Evolutionary conservation across 139 green algal genomes (phyloP).

Genomic region (Chlamydomonas applanata): DNA sequence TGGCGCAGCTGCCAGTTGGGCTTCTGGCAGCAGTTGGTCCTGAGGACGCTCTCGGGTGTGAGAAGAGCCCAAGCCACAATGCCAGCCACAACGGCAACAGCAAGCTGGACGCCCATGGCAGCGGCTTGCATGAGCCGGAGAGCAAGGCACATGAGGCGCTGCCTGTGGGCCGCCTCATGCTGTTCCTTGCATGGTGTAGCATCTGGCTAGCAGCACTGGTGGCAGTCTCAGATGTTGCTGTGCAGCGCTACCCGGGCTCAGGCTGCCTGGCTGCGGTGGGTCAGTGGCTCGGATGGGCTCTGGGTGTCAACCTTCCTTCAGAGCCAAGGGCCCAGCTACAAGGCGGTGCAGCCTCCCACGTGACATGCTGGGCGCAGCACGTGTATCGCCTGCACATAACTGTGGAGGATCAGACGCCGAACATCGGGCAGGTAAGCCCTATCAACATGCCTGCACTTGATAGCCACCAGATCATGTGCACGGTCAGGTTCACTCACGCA

Average conservation of each 20-base stretch:
- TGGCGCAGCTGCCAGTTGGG: conserved; percentile 8
- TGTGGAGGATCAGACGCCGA: conserved; percentile 61
- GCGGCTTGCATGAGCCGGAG: not conserved
- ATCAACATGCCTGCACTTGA: no score
- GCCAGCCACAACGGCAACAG: not conserved
- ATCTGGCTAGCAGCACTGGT: not conserved
- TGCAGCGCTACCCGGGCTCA: not conserved
- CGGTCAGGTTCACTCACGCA: no score
- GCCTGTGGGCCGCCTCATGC: not conserved
- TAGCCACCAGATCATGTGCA: no score
- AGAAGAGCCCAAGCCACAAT: no score
- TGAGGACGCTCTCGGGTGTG: not conserved
- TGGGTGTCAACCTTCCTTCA: no score
- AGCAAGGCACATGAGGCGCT: not conserved
- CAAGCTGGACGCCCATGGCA: not conserved
- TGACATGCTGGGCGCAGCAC: conserved; percentile 27
- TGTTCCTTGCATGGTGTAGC: not conserved
- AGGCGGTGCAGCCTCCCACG: not conserved
- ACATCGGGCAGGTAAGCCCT: conserved; percentile 51
- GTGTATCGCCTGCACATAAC: conserved; percentile 42
- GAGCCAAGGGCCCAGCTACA: not conserved
- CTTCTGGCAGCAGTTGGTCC: not conserved
- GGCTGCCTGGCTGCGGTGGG: not conserved
- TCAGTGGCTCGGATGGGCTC: no score
- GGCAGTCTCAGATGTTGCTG: conserved; percentile 1